Conservation (phyloP, 805 yeast genomes). For the Lachancea sp. region DNA sequence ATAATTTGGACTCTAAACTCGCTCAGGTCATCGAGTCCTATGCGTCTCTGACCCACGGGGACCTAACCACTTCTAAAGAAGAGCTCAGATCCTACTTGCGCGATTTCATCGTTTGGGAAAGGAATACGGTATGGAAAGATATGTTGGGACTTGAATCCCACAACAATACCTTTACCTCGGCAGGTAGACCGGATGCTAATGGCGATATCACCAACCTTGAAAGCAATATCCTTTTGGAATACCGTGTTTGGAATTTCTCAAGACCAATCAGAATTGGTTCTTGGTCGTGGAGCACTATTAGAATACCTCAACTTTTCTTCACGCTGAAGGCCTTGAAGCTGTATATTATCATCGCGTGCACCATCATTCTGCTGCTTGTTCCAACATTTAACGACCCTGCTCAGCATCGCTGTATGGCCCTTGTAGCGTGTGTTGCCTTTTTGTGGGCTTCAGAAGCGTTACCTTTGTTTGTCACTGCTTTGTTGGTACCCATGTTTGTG, state of each 20-base stretch:
- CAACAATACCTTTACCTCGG: constrained; percentile 34
- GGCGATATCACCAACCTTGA: constrained; percentile 23
- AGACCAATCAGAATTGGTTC: constrained; percentile 22
- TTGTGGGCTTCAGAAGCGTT: constrained; percentile 95
- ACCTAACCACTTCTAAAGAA: constrained; percentile 40
- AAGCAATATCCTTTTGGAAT: constrained; percentile 25
- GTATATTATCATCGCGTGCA: constrained; percentile 43
- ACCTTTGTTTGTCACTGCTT: constrained; percentile 87
- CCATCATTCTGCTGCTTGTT: constrained; percentile 49
- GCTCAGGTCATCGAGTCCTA: constrained; percentile 47
- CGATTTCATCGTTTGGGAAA: constrained; percentile 93
- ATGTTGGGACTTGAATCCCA: constrained; percentile 81
- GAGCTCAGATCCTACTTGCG: constrained; percentile 61
- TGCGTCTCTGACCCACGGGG: constrained; percentile 41
- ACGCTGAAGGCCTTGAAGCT: constrained; percentile 46
- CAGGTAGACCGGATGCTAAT: constrained; percentile 34
- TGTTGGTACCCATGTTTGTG: constrained; percentile 72
- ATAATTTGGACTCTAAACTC: constrained; percentile 46
- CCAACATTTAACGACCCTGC: constrained; percentile 56
- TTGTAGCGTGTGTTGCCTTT: constrained; percentile 57
- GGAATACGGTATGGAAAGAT: constrained; percentile 95
- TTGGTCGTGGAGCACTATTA: constrained; percentile 28
- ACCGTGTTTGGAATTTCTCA: constrained; percentile 31
- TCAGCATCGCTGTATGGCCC: constrained; percentile 59
- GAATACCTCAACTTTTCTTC: constrained; percentile 44